phyloP scores from a whole-genome alignment of 306 rosid species.

The Corylus heterophylla region DNA sequence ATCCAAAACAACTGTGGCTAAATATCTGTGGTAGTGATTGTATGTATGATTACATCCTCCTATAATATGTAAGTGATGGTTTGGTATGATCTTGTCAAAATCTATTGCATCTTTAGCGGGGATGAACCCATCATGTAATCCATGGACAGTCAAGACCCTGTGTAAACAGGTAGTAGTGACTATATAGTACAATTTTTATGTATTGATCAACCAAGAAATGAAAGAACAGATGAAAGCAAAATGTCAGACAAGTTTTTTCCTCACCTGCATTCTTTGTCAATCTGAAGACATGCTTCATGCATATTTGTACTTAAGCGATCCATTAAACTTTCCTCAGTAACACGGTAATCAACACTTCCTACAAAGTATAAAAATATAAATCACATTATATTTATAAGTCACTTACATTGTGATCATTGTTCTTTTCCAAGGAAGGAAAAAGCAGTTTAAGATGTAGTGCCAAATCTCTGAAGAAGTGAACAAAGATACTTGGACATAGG shows the following conservation, averaged over 20 bases:
- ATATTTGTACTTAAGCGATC: constrained; percentile 60
- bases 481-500: constrained; percentile 17
- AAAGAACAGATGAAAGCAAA: neutral
- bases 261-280: constrained; percentile 71
- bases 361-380: constrained; percentile 5
- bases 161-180: constrained; percentile 3
- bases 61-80: constrained; percentile 59
- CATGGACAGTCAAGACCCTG: constrained; percentile 83
- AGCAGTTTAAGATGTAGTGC: neutral
- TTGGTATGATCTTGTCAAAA: constrained; percentile 66
- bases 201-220: neutral
- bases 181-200: neutral
- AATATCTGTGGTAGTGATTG: constrained; percentile 28
- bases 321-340: constrained; percentile 66
- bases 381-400: neutral
- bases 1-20: constrained; percentile 44
- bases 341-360: constrained; percentile 48
- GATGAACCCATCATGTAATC: constrained; percentile 48
- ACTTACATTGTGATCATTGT: neutral
- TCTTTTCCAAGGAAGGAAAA: neutral
- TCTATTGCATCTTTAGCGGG: constrained; percentile 65
- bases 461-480: constrained; percentile 4
- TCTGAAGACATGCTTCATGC: constrained; percentile 67
- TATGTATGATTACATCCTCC: constrained; percentile 68
- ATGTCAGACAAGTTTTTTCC: constrained; percentile 3